Conservation (phyloP, 2,329 filamentous ascomycete genomes). For the Colletotrichum gloeosporioides region DNA sequence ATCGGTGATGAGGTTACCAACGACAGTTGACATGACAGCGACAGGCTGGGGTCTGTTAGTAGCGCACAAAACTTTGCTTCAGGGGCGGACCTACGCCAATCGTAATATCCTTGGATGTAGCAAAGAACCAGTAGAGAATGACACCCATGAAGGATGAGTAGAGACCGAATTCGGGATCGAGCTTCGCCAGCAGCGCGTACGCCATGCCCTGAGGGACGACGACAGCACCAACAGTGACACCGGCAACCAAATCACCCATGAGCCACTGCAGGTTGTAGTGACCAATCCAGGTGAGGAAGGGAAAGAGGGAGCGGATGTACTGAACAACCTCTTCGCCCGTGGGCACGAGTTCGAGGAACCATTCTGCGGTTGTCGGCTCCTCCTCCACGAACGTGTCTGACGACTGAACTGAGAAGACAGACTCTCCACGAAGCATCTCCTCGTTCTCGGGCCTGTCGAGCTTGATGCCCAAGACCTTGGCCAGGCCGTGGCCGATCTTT, state of each 20-base stretch:
- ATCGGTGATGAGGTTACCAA: conserved; percentile 78
- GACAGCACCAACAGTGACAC: conserved; percentile 61
- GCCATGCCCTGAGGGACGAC: conserved; percentile 98
- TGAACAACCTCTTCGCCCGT: conserved; percentile 52
- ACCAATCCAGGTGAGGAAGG: conserved; percentile 86
- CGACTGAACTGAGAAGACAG: conserved; percentile 75
- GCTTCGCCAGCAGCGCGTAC: conserved; percentile 82
- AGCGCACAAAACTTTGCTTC: not conserved
- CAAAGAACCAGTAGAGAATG: conserved; percentile 95
- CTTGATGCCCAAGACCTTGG: conserved; percentile 84
- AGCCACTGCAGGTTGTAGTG: conserved; percentile 93
- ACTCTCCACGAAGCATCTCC: conserved; percentile 77
- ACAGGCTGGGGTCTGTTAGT: conserved; percentile 67
- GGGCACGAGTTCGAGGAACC: conserved; percentile 70
- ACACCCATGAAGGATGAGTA: conserved; percentile 98
- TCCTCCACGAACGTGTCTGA: conserved; percentile 83
- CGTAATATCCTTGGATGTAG: conserved; percentile 97
- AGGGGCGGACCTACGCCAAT: conserved; percentile 74
- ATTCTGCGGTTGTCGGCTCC: conserved; percentile 78
- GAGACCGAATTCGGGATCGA: conserved; percentile 84
- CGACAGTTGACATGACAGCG: conserved; percentile 91
- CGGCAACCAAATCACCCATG: conserved; percentile 86
- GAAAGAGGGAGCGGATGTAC: conserved; percentile 80
- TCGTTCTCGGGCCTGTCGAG: conserved; percentile 72
- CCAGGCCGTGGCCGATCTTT: conserved; percentile 74